phyloP scores from a whole-genome alignment of 2,329 filamentous ascomycete genomes.

The Penicillium freii region DNA sequence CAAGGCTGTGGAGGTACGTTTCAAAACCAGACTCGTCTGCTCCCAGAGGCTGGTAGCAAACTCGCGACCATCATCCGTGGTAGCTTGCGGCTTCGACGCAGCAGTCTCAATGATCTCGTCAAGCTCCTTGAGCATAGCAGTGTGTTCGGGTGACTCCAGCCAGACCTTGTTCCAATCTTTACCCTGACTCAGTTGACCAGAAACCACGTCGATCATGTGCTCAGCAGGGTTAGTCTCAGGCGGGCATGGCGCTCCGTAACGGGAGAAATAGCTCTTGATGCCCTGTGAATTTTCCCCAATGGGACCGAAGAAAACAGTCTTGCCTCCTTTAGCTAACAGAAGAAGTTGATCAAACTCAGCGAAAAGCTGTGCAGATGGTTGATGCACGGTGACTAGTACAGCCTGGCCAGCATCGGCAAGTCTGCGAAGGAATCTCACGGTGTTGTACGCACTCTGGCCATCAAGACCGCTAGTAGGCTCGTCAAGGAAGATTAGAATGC shows the following conservation, averaged over 20 bases:
- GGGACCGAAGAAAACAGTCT: conserved; percentile 67
- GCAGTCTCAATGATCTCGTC: conserved; percentile 57
- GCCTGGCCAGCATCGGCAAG: conserved; percentile 64
- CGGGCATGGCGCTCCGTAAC: conserved; percentile 63
- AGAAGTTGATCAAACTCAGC: conserved; percentile 70
- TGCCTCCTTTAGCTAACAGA: conserved; percentile 64
- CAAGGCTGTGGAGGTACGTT: conserved; percentile 63
- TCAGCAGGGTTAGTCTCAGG: conserved; percentile 61
- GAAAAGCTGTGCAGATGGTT: conserved; percentile 65
- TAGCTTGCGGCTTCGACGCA: conserved; percentile 43
- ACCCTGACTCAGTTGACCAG: conserved; percentile 50
- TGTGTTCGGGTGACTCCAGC: conserved; percentile 61
- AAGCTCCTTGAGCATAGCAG: conserved; percentile 60
- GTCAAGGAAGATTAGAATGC: conserved; percentile 66
- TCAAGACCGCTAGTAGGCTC: conserved; percentile 70
- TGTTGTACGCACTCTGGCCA: conserved; percentile 64
- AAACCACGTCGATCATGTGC: conserved; percentile 53
- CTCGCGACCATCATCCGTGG: conserved; percentile 49
- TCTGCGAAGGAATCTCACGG: conserved; percentile 65
- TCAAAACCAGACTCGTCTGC: conserved; percentile 65
- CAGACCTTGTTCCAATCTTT: conserved; percentile 72
- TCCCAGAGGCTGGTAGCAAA: conserved; percentile 63
- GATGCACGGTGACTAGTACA: conserved; percentile 69
- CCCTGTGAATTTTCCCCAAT: conserved; percentile 64
- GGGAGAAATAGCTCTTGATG: conserved; percentile 65